phyloP scores from a whole-genome alignment of 2,329 filamentous ascomycete genomes.

The Escovopsis sp. region DNA sequence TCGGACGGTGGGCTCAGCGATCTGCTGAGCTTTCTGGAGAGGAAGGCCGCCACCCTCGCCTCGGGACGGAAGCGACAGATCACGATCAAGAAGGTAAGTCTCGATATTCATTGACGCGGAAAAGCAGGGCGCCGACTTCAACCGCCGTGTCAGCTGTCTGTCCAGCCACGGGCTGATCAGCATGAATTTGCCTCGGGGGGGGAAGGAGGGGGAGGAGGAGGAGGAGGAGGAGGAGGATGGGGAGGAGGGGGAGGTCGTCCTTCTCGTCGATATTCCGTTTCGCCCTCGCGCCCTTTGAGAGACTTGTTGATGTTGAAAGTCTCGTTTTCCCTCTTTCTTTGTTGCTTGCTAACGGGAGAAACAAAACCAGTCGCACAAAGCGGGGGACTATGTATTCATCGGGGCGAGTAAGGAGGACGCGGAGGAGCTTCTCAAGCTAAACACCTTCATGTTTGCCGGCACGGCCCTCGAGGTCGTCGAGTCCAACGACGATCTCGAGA shows the following conservation, averaged over 20 bases:
- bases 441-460: constrained; percentile 55
- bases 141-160: constrained; percentile 5
- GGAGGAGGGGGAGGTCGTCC: background rate
- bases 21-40: constrained; percentile 54
- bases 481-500: constrained; percentile 25
- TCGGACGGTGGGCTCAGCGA: constrained; percentile 51
- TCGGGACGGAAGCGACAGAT: constrained; percentile 33
- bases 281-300: constrained; percentile 5
- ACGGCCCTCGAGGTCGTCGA: constrained; percentile 41
- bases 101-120: constrained; percentile 16
- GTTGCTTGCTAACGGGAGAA: constrained; percentile 50
- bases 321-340: constrained; percentile 17
- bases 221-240: too few species aligned
- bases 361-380: constrained; percentile 44
- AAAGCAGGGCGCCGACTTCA: constrained; percentile 13
- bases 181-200: constrained; percentile 2
- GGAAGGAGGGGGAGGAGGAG: background rate
- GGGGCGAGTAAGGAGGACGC: constrained; percentile 50
- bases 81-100: constrained; percentile 66
- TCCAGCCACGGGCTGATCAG: constrained; percentile 2
- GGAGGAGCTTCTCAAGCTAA: constrained; percentile 50
- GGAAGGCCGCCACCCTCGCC: constrained; percentile 46
- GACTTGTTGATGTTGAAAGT: background rate
- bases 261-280: constrained; percentile 4
- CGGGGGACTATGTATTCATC: constrained; percentile 56